A percentile compares a stretch with the other conserved stretches of the same genome.
These are phyloP conservation scores for Yamadazyma sp. DNA, from an alignment of 1,139 yeast species.

Conservation along the genomic window DNA sequence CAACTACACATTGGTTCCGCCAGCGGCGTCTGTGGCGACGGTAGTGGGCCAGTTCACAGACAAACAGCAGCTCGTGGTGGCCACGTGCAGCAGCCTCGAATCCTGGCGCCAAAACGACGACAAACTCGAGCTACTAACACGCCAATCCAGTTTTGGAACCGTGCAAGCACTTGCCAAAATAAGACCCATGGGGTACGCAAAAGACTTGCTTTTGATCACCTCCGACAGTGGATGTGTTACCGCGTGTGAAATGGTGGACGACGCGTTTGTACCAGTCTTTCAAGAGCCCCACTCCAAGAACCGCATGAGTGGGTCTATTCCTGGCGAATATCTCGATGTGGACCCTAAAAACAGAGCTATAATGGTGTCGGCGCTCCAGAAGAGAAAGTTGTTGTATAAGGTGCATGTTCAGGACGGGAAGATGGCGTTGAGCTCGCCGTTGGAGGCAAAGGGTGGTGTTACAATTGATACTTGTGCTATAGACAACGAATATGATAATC, in stretches of 20 bases:
- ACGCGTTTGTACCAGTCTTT: slow-evolving; percentile 47
- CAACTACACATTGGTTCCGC: slow-evolving; percentile 62
- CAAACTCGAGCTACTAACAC: slow-evolving; percentile 40
- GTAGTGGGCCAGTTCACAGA: slow-evolving; percentile 67
- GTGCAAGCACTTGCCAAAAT: slow-evolving; percentile 55
- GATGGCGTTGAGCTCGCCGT: slow-evolving; percentile 64
- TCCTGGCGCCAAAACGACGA: slow-evolving; percentile 49
- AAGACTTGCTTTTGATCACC: slow-evolving; percentile 64
- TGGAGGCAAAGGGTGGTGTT: slow-evolving; percentile 58
- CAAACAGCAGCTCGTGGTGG: slow-evolving; percentile 65
- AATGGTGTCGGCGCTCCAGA: slow-evolving; percentile 71
- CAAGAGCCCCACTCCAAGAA: slow-evolving; percentile 74
- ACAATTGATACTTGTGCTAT: slow-evolving; percentile 59
- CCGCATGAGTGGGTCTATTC: slow-evolving; percentile 72
- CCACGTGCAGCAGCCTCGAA: slow-evolving; percentile 54
- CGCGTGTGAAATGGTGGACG: slow-evolving; percentile 50
- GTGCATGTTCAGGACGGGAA: slow-evolving; percentile 31
- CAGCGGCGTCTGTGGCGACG: slow-evolving; percentile 53
- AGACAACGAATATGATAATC: slow-evolving; percentile 80
- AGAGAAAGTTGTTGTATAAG: slow-evolving; percentile 62
- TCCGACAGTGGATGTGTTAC: slow-evolving; percentile 81
- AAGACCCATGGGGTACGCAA: slow-evolving; percentile 50
- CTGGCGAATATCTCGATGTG: slow-evolving; percentile 72
- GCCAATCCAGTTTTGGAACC: slow-evolving; percentile 57
- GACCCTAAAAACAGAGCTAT: slow-evolving; percentile 77